Evolutionary conservation across 1,284 basidiomycete genomes (phyloP).

Genomic region (Naganishia albida): DNA sequence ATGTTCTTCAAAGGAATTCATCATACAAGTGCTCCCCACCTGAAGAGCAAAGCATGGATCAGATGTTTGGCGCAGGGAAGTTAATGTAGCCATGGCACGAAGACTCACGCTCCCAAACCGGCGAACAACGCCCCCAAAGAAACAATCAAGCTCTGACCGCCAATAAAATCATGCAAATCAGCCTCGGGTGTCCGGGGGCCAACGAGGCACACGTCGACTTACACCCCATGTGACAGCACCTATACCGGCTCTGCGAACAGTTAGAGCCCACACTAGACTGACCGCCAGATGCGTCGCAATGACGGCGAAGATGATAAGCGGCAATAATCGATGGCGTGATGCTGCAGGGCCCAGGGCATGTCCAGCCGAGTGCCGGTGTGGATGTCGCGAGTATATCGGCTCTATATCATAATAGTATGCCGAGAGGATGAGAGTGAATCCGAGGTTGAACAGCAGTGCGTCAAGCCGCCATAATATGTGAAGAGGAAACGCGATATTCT

Average conservation of each 20-base stretch:
- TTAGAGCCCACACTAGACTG: conserved; percentile 48
- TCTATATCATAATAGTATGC: conserved; percentile 51
- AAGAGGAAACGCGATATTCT: conserved; percentile 52
- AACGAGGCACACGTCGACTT: conserved; percentile 36
- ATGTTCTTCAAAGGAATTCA: neutral
- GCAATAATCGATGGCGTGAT: conserved; percentile 39
- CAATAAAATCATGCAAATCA: neutral
- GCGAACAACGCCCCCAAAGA: conserved; percentile 52
- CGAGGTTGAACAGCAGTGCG: conserved; percentile 54
- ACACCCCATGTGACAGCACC: conserved; percentile 55
- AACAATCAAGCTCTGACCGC: conserved; percentile 49
- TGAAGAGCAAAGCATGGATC: neutral
- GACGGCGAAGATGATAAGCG: conserved; percentile 45
- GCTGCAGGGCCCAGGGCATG: neutral
- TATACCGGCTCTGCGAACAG: conserved; percentile 48
- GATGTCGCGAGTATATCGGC: conserved; percentile 44
- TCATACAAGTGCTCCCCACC: conserved; percentile 52
- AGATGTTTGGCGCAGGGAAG: neutral
- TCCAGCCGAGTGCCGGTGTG: conserved; percentile 23
- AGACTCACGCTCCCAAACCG: conserved; percentile 44
- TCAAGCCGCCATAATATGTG: conserved; percentile 54
- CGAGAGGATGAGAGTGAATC: conserved; percentile 52
- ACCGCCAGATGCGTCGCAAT: conserved; percentile 43
- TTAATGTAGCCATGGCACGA: neutral
- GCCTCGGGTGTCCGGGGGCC: neutral